These are phyloP conservation scores for Mycena epipterygia DNA, from an alignment of 768 basidiomycete species.

Conservation along the genomic window DNA sequence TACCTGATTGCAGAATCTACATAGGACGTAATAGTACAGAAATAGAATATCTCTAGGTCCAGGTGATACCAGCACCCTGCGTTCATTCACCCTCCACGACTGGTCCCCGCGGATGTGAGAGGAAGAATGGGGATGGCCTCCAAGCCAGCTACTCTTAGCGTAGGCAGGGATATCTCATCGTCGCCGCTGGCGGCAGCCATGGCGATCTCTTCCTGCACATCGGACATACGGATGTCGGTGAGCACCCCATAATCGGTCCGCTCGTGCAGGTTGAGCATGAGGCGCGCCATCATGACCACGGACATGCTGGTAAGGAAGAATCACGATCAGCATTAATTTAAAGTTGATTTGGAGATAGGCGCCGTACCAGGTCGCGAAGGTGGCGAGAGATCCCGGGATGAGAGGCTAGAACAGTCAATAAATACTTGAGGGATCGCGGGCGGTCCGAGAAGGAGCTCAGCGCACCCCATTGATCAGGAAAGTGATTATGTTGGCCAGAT, in stretches of 20 bases:
- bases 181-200: neutral
- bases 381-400: conserved; percentile 19
- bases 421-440: no score
- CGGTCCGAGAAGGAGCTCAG: no score
- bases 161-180: neutral
- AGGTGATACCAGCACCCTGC: no score
- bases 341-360: neutral
- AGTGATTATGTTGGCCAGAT: conserved; percentile 10
- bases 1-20: no score
- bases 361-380: conserved; percentile 21
- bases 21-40: no score
- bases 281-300: conserved; percentile 51
- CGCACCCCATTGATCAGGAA: neutral
- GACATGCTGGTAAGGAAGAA: conserved; percentile 29
- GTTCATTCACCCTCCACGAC: no score
- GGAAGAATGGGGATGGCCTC: neutral
- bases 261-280: conserved; percentile 53
- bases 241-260: neutral
- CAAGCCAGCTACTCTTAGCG: no score
- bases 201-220: neutral
- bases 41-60: no score
- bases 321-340: neutral
- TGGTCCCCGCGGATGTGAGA: no score
- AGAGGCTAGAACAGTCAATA: conserved; percentile 5
- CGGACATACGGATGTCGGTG: neutral